A percentile compares a stretch with the other conserved stretches of the same genome.
phyloP scores from a whole-genome alignment of 2,329 filamentous ascomycete species.

The Tolypocladium nubicola region DNA sequence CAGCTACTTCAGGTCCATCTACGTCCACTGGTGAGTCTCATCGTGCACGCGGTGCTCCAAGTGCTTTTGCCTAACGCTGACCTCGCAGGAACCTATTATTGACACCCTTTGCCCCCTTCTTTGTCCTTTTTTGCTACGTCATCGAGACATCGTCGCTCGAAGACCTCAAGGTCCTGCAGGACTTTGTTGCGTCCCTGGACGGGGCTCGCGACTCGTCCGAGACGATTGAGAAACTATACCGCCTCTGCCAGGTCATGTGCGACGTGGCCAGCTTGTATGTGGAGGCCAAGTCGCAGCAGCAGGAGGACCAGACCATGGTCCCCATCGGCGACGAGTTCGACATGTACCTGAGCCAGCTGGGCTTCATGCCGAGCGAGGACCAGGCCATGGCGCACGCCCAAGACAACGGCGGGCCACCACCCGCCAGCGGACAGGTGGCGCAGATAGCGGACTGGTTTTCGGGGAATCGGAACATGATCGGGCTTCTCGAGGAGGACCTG shows the following conservation, averaged over 20 bases:
- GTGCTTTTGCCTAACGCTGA: not conserved
- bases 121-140: slow-evolving; percentile 47
- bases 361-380: slow-evolving; percentile 39
- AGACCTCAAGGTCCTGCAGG: slow-evolving; percentile 43
- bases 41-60: not conserved
- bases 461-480: slow-evolving; percentile 54
- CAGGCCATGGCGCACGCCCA: slow-evolving; percentile 14
- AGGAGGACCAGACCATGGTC: slow-evolving; percentile 32
- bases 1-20: slow-evolving; percentile 31
- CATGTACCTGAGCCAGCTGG: slow-evolving; percentile 52
- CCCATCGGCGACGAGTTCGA: slow-evolving; percentile 51
- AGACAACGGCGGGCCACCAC: slow-evolving; percentile 7
- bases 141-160: slow-evolving; percentile 40
- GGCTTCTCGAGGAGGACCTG: slow-evolving; percentile 51
- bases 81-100: slow-evolving; percentile 38
- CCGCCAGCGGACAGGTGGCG: slow-evolving; percentile 21
- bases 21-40: slow-evolving; percentile 38
- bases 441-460: slow-evolving; percentile 57
- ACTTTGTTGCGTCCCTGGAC: slow-evolving; percentile 46
- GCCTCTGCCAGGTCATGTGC: slow-evolving; percentile 51
- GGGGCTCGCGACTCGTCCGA: slow-evolving; percentile 42
- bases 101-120: slow-evolving; percentile 48
- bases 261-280: slow-evolving; percentile 52
- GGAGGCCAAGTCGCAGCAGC: slow-evolving; percentile 43
- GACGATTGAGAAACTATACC: slow-evolving; percentile 48